A percentile compares a stretch with the other conserved stretches of the same genome.
These are phyloP conservation scores for Colletotrichum phormii DNA, from an alignment of 2,329 filamentous ascomycete genomes.

Conservation along the genomic window DNA sequence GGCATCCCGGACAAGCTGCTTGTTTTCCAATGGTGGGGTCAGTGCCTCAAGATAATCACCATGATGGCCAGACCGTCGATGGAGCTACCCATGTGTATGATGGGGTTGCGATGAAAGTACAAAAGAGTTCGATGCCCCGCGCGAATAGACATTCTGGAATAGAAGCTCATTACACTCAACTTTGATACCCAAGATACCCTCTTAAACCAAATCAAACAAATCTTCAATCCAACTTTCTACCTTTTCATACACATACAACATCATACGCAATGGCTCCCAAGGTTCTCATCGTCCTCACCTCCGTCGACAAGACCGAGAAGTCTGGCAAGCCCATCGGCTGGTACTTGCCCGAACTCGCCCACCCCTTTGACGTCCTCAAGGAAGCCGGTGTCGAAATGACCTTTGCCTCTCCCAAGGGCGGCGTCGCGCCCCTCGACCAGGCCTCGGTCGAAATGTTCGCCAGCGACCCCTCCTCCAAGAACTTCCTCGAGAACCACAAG, in stretches of 20 bases:
- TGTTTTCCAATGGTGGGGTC: constrained; percentile 23
- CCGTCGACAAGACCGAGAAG: constrained; percentile 62
- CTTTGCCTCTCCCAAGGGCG: constrained; percentile 72
- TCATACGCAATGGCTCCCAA: constrained; percentile 54
- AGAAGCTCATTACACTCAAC: not conserved
- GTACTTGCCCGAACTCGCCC: constrained; percentile 77
- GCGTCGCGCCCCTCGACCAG: constrained; percentile 71
- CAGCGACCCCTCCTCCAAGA: constrained; percentile 61
- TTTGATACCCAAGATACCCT: constrained; percentile 21
- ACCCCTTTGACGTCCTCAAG: constrained; percentile 70
- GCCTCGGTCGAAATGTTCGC: constrained; percentile 66
- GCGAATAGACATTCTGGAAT: rapidly evolving
- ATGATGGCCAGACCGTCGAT: constrained; percentile 13
- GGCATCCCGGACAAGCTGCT: not conserved
- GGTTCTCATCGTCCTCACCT: constrained; percentile 78
- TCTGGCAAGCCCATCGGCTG: constrained; percentile 73
- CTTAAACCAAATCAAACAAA: no score
- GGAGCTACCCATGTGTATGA: constrained; percentile 3
- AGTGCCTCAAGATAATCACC: not conserved
- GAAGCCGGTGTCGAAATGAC: constrained; percentile 63
- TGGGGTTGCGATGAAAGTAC: constrained; percentile 13
- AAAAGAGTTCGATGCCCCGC: constrained; percentile 26
- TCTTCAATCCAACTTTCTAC: not conserved
- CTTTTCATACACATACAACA: not conserved
- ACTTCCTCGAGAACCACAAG: constrained; percentile 68